Evolutionary conservation across 495 filamentous ascomycete species (phyloP).

Genomic region (Hypoxylon lienhwacheense): DNA sequence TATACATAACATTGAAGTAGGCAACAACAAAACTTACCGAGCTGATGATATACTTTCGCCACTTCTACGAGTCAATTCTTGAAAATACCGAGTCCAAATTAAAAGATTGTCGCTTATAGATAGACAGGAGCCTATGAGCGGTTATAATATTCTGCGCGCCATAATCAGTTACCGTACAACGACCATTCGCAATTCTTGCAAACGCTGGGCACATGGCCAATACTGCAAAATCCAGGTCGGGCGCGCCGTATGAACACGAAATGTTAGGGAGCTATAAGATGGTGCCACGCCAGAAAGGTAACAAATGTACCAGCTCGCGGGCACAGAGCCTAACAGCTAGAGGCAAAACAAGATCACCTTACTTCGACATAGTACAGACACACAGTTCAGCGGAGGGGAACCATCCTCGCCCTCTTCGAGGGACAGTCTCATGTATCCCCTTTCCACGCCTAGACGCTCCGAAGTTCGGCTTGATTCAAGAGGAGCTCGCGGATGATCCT

Average conservation of each 20-base stretch:
- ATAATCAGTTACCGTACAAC: background rate
- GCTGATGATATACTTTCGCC: no score
- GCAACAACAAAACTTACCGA: no score
- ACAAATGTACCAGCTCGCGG: background rate
- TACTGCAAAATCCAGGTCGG: background rate
- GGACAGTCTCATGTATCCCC: constrained; percentile 64
- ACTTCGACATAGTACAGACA: constrained; percentile 42
- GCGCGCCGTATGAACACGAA: background rate
- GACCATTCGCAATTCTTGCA: background rate
- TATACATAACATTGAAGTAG: no score
- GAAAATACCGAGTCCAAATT: background rate
- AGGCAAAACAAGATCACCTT: constrained; percentile 46
- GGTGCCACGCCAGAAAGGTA: background rate
- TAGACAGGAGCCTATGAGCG: constrained; percentile 44
- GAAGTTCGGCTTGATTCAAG: constrained; percentile 80
- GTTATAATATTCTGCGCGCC: constrained; percentile 33
- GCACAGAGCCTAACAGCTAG: constrained; percentile 11
- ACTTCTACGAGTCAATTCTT: no score
- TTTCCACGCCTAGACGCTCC: constrained; percentile 67
- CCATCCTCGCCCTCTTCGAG: constrained; percentile 42
- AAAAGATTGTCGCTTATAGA: constrained; percentile 42
- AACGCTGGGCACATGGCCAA: background rate
- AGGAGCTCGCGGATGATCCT: constrained; percentile 69
- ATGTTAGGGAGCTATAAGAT: background rate
- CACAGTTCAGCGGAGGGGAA: constrained; percentile 1